These are phyloP conservation scores for Sanghuangporus weigelae DNA, from an alignment of 1,284 basidiomycete genomes.

Conservation along the genomic window DNA sequence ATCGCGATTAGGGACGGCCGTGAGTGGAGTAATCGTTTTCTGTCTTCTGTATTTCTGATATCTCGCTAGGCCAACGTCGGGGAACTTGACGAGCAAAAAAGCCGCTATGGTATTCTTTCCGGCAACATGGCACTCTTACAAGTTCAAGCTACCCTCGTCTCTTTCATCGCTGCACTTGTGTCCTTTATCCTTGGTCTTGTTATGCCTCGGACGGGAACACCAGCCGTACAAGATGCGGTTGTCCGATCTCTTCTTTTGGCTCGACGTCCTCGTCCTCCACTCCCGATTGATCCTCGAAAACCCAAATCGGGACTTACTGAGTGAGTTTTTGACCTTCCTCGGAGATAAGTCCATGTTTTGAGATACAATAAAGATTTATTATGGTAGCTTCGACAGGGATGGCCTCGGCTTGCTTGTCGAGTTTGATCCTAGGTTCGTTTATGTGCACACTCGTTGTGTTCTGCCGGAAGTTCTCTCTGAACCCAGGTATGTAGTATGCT, in stretches of 20 bases:
- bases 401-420: conserved; percentile 80
- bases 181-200: conserved; percentile 71
- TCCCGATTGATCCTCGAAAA: conserved; percentile 19
- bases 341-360: background rate
- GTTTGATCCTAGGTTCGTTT: conserved; percentile 82
- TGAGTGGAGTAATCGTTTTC: conserved; percentile 9
- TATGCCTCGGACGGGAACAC: conserved; percentile 31
- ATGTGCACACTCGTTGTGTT: conserved; percentile 86
- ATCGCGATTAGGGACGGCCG: conserved; percentile 69
- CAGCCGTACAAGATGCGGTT: conserved; percentile 14
- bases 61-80: conserved; percentile 63
- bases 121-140: conserved; percentile 89
- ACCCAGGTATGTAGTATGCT: conserved; percentile 62
- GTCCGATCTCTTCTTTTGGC: background rate
- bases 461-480: conserved; percentile 69
- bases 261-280: conserved; percentile 16
- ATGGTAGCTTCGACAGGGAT: conserved; percentile 89
- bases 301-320: conserved; percentile 43
- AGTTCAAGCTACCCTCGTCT: conserved; percentile 89
- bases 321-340: conserved; percentile 36
- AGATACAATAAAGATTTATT: conserved; percentile 48
- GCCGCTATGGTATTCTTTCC: conserved; percentile 63
- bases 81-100: conserved; percentile 72
- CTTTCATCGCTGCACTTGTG: conserved; percentile 79
- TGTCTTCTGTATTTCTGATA: background rate